Base-by-base conservation (phyloP, 2,329 filamentous ascomycete genomes). In the Paradendryphiella salina region DNA sequence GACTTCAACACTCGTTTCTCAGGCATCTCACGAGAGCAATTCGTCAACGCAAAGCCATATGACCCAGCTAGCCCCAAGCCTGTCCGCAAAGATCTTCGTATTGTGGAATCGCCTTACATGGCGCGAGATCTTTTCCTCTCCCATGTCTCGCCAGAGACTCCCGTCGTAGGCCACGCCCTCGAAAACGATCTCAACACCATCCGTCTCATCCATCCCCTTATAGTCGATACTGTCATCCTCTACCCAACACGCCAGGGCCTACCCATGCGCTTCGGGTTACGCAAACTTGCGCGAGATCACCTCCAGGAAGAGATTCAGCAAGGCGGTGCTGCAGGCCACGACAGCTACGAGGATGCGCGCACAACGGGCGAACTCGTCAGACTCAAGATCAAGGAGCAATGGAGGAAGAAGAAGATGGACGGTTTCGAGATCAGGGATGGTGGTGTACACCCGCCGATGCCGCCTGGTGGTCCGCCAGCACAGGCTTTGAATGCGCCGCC, bases 1-100 rank as follows among this genome's bases (percentile, higher is more conserved):
- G 93, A 97, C 65, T 82, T 96, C 43, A 99, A 99, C 73, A 94
- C 91, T 1, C 84, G 89, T 1, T 99, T 89, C 73, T 96, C 92
- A 0, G 94, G 95, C 17, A 87, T 99, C 5, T 88, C 83, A 59
- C 83, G 87, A 0, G 85, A 94, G 43, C 87, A 95, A 56, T 87
- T 91, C 63, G 81, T 83, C 17, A 80, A 83, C 17, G 91, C 92
- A 0, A 65, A 66, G 36, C 62, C 67, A 29, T 68, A 72, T 56
- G 63, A 74, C 35, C 46, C 55, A 3, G 34, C 59, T 6, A 56
- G 67, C 11, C 47, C 64, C 7, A 56, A 65, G 3, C 65, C 55
- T 4, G 51, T 68, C 4, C 54, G 60, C 10, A 61, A 65, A 5
- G 57, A 69, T 5, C 79, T 96, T 29, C 84, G 83, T 44, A 88